Percentiles rank a stretch among this genome's conserved stretches.
Conservation (phyloP, 2,329 filamentous ascomycete species). For the Aspergillus sp. region DNA sequence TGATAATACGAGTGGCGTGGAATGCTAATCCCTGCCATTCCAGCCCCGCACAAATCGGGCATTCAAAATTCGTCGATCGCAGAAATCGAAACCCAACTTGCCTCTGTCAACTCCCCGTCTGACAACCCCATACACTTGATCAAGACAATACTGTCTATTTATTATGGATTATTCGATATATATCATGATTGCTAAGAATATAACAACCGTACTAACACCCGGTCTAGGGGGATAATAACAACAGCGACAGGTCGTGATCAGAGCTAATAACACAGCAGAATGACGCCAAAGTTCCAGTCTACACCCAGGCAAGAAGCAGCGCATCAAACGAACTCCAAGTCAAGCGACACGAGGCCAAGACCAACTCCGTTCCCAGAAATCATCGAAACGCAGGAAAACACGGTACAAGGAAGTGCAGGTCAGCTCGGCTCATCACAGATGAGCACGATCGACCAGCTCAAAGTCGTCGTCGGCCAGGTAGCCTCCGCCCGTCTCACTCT, state of each 20-base stretch:
- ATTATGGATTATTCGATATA: neutral
- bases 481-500: slow-evolving; percentile 26
- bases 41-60: no score
- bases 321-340: no score
- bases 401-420: neutral
- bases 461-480: slow-evolving; percentile 35
- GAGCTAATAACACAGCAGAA: neutral
- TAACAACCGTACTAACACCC: neutral
- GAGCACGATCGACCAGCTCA: slow-evolving; percentile 34
- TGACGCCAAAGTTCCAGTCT: neutral
- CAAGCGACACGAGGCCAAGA: neutral
- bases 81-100: no score
- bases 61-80: no score
- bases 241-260: neutral
- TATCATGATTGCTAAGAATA: neutral
- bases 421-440: slow-evolving; percentile 13
- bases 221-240: neutral
- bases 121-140: neutral
- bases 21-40: no score
- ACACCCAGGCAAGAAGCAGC: no score
- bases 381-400: neutral
- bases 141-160: neutral
- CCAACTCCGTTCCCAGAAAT: neutral
- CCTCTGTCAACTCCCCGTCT: neutral
- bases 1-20: no score